A percentile compares a stretch with the other conserved stretches of the same genome.
phyloP scores from a whole-genome alignment of 1,139 yeast species.

The Saccharomyces hybrid region DNA sequence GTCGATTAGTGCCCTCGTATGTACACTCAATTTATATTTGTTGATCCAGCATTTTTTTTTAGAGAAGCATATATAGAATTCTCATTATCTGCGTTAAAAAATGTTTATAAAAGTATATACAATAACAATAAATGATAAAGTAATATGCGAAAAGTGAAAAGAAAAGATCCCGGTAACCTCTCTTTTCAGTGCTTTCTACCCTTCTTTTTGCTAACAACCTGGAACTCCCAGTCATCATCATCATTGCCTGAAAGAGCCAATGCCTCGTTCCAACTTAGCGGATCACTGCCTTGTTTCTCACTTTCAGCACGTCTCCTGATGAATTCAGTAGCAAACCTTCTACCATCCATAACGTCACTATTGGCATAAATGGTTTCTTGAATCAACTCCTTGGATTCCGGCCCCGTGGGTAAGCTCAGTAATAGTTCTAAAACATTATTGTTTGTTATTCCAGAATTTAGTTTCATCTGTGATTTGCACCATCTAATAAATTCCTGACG shows the following conservation, averaged over 20 bases:
- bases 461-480: constrained; percentile 71
- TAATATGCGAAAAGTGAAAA: background rate
- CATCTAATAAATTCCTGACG: constrained; percentile 71
- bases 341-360: constrained; percentile 89
- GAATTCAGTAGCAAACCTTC: constrained; percentile 88
- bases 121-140: constrained; percentile 1
- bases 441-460: constrained; percentile 66
- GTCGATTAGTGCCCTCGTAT: constrained; percentile 8
- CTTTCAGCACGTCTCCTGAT: constrained; percentile 67
- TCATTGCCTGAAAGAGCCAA: constrained; percentile 44
- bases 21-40: background rate
- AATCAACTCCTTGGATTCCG: constrained; percentile 75
- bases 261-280: constrained; percentile 62
- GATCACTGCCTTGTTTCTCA: constrained; percentile 52
- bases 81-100: background rate
- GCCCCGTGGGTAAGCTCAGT: constrained; percentile 64
- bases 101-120: background rate
- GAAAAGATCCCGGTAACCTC: background rate
- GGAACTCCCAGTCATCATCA: constrained; percentile 83
- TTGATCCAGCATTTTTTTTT: background rate
- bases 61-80: background rate
- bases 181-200: constrained; percentile 34
- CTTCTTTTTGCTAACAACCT: constrained; percentile 61
- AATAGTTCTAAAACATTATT: constrained; percentile 76
- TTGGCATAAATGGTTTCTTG: constrained; percentile 89